These are phyloP conservation scores for Lasiodiplodia sp. DNA, from an alignment of 2,329 filamentous ascomycete genomes.

Conservation along the genomic window DNA sequence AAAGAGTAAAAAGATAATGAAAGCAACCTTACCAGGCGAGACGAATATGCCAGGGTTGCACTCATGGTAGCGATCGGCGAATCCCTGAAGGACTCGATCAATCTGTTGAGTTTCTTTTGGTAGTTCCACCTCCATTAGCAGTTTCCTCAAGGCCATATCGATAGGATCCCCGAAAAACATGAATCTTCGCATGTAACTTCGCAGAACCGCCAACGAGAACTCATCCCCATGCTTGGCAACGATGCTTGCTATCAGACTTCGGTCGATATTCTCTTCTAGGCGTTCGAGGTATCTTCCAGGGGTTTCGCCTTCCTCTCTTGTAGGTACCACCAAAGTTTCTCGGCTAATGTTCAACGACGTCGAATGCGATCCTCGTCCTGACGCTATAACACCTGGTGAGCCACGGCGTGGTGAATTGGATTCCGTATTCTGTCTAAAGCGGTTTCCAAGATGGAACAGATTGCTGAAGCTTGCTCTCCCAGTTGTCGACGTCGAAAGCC, in stretches of 20 bases:
- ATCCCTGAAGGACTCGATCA: conserved; percentile 89
- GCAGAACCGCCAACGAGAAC: conserved; percentile 82
- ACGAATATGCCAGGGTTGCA: conserved; percentile 97
- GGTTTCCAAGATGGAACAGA: conserved; percentile 75
- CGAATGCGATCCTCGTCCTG: conserved; percentile 77
- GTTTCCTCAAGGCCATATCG: conserved; percentile 95
- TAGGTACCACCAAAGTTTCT: conserved; percentile 74
- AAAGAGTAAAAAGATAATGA: background rate
- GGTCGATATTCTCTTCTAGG: conserved; percentile 79
- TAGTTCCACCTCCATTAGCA: conserved; percentile 94
- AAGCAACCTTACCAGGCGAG: conserved; percentile 62
- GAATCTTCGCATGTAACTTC: conserved; percentile 95
- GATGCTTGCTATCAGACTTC: conserved; percentile 82
- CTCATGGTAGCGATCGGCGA: conserved; percentile 96
- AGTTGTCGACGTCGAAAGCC: conserved; percentile 82
- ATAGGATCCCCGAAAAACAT: conserved; percentile 96
- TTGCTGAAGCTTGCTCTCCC: conserved; percentile 94
- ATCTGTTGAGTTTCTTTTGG: conserved; percentile 99
- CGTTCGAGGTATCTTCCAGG: conserved; percentile 87
- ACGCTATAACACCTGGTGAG: conserved; percentile 65
- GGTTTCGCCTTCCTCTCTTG: conserved; percentile 85
- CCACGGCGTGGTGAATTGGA: conserved; percentile 67
- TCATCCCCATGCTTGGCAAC: conserved; percentile 85
- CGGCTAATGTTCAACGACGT: conserved; percentile 82
- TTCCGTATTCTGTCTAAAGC: conserved; percentile 84